phyloP scores from a whole-genome alignment of 495 filamentous ascomycete genomes.

The Elasticomyces elasticus region DNA sequence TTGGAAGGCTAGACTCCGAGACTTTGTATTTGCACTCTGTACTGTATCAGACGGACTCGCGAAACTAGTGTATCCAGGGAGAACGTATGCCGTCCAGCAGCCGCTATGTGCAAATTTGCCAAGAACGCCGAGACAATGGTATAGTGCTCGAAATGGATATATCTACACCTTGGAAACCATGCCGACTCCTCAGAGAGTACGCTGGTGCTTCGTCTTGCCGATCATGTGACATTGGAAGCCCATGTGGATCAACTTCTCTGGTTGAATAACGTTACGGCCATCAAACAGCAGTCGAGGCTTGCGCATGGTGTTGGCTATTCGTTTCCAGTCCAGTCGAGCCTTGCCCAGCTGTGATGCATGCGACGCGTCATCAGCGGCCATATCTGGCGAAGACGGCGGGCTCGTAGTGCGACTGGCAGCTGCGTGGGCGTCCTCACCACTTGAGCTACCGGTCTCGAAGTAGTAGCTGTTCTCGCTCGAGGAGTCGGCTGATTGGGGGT shows the following conservation, averaged over 20 bases:
- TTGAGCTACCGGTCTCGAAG: not conserved
- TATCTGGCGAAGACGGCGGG: not conserved
- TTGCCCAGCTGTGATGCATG: not conserved
- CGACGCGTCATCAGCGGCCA: not conserved
- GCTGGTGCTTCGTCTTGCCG: conserved; percentile 27
- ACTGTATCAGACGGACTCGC: too few relatives aligned
- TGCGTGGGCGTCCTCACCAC: not conserved
- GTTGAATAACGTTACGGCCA: conserved; percentile 54
- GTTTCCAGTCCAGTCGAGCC: conserved; percentile 43
- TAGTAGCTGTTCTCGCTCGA: not conserved
- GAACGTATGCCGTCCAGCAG: too few relatives aligned
- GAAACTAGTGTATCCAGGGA: too few relatives aligned
- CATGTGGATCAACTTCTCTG: conserved; percentile 42
- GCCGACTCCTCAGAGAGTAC: too few relatives aligned
- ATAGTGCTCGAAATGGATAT: too few relatives aligned
- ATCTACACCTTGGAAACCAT: too few relatives aligned
- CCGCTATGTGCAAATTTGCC: too few relatives aligned
- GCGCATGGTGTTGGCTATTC: conserved; percentile 46
- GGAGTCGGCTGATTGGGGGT: not conserved
- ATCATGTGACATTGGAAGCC: conserved; percentile 48
- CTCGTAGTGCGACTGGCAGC: not conserved
- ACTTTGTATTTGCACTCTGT: too few relatives aligned
- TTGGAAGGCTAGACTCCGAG: too few relatives aligned
- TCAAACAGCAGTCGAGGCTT: conserved; percentile 65
- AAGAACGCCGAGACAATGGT: too few relatives aligned